phyloP scores from a whole-genome alignment of 2,329 filamentous ascomycete species.

The Clarireedia homoeocarpa region DNA sequence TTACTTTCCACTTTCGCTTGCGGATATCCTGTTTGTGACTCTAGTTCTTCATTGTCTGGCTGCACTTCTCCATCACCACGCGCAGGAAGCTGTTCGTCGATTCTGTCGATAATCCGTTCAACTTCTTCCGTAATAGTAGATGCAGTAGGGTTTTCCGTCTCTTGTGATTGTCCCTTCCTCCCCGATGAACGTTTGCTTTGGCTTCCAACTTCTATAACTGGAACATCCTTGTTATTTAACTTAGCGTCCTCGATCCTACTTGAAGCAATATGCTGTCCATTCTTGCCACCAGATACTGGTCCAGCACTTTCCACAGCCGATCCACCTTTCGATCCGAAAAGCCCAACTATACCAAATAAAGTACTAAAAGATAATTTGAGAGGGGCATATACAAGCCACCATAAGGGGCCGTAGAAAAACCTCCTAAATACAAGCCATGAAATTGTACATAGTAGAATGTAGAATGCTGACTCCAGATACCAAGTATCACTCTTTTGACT shows the following conservation, averaged over 20 bases:
- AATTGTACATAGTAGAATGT: slow-evolving; percentile 69
- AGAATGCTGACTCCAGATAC: slow-evolving; percentile 90
- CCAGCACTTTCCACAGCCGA: slow-evolving; percentile 7
- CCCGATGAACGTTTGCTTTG: not conserved
- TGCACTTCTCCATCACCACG: slow-evolving; percentile 26
- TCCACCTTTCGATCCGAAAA: slow-evolving; percentile 21
- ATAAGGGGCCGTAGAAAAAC: slow-evolving; percentile 79
- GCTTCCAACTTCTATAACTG: not conserved
- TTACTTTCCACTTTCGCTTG: slow-evolving; percentile 39
- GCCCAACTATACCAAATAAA: slow-evolving; percentile 46
- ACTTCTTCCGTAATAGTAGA: slow-evolving; percentile 44
- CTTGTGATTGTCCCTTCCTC: slow-evolving; percentile 7
- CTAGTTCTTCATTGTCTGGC: not conserved
- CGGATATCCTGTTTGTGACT: slow-evolving; percentile 55
- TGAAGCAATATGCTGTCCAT: slow-evolving; percentile 10
- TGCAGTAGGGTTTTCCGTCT: slow-evolving; percentile 2
- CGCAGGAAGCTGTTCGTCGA: slow-evolving; percentile 23
- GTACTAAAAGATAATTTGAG: slow-evolving; percentile 58
- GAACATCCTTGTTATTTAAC: not conserved
- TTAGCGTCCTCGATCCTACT: slow-evolving; percentile 14
- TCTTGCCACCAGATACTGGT: slow-evolving; percentile 11
- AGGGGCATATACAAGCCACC: slow-evolving; percentile 83
- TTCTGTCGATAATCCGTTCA: slow-evolving; percentile 43
- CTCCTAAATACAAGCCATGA: slow-evolving; percentile 81
- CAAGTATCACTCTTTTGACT: slow-evolving; percentile 96